Evolutionary conservation across 257 asterid genomes (phyloP).

Genomic region (Misopates orontium): DNA sequence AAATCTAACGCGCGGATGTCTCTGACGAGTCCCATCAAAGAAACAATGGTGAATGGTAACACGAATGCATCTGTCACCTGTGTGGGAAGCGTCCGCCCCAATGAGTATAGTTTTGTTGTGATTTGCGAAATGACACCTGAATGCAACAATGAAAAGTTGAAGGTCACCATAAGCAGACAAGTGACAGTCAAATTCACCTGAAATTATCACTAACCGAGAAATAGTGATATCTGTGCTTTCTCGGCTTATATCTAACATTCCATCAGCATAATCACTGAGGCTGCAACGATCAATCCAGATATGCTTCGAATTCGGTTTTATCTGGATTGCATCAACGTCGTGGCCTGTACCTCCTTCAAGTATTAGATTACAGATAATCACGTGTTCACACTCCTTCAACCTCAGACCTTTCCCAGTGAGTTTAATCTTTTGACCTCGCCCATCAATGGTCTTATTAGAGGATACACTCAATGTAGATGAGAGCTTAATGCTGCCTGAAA

Average conservation of each 20-base stretch:
- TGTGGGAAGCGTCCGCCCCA: conserved; percentile 85
- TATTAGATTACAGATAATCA: conserved; percentile 76
- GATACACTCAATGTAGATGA: conserved; percentile 65
- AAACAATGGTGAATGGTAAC: conserved; percentile 95
- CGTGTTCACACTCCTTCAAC: conserved; percentile 79
- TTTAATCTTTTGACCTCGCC: conserved; percentile 83
- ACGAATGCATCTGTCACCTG: conserved; percentile 78
- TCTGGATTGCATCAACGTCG: conserved; percentile 91
- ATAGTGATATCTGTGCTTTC: conserved; percentile 88
- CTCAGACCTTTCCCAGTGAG: conserved; percentile 85
- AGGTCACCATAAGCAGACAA: conserved; percentile 2
- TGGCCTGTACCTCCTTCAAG: conserved; percentile 92
- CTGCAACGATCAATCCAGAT: conserved; percentile 95
- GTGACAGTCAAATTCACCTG: not conserved
- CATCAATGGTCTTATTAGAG: conserved; percentile 84
- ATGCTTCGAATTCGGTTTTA: conserved; percentile 85
- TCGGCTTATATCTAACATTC: conserved; percentile 81
- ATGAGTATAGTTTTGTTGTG: conserved; percentile 96
- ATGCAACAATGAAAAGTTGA: conserved; percentile 21
- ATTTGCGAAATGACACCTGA: conserved; percentile 70
- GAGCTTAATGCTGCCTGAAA: conserved; percentile 82
- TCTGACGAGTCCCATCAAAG: conserved; percentile 84
- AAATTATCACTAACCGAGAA: conserved; percentile 56
- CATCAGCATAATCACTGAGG: conserved; percentile 88
- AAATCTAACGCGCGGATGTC: conserved; percentile 92